These are phyloP conservation scores for Penicillium concentricum DNA, from an alignment of 2,329 filamentous ascomycete species.

Conservation along the genomic window DNA sequence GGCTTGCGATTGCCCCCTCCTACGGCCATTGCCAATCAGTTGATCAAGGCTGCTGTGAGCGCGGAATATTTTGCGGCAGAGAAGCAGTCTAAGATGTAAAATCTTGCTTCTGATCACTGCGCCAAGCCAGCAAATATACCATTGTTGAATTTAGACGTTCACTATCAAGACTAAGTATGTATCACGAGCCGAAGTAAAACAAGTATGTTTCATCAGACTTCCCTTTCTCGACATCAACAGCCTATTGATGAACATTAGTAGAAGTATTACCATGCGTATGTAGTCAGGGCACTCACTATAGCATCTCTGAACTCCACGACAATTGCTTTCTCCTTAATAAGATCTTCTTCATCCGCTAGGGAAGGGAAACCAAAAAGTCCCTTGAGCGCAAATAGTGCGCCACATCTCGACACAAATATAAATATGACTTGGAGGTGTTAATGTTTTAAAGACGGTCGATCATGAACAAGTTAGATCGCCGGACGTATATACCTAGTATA, in stretches of 20 bases:
- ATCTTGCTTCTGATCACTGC: neutral
- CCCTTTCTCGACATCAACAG: neutral
- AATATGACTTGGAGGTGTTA: no score
- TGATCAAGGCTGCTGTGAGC: slow-evolving; percentile 75
- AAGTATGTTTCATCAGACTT: neutral
- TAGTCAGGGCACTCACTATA: neutral
- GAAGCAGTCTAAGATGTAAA: slow-evolving; percentile 52
- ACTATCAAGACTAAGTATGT: neutral
- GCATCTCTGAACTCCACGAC: neutral
- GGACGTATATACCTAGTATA: no score
- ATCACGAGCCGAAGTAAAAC: neutral
- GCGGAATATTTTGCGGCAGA: slow-evolving; percentile 63
- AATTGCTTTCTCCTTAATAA: neutral
- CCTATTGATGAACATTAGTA: neutral
- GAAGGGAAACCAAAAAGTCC: no score
- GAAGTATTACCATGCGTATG: neutral
- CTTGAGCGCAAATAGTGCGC: no score
- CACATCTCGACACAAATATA: no score
- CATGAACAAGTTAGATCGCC: no score
- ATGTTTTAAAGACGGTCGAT: no score
- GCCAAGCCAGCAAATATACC: neutral
- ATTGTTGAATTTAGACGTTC: neutral
- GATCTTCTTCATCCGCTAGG: no score
- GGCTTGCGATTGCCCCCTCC: slow-evolving; percentile 75
- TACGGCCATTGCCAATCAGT: slow-evolving; percentile 89